Evolutionary conservation across 2,329 filamentous ascomycete species (phyloP).

Genomic region (Xylaria sp.): DNA sequence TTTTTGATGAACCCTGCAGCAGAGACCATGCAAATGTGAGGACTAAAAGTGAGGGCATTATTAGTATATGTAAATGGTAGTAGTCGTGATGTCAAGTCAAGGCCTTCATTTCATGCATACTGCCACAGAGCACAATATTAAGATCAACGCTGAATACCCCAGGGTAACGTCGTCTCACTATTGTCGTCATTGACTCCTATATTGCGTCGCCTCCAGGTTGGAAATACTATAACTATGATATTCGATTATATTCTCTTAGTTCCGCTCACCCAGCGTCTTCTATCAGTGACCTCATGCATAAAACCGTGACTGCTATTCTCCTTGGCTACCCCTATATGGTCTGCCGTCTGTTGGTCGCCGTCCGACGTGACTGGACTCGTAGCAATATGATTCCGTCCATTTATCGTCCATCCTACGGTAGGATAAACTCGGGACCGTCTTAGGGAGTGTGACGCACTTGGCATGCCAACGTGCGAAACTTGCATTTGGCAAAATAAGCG

Average conservation of each 20-base stretch:
- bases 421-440: neutral
- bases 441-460: neutral
- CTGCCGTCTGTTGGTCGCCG: neutral
- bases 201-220: neutral
- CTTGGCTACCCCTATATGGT: too few relatives aligned
- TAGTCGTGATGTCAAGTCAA: neutral
- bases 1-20: neutral
- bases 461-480: neutral
- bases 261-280: neutral
- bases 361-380: neutral
- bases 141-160: neutral
- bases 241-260: neutral
- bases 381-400: neutral
- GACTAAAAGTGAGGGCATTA: neutral
- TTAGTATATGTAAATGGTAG: neutral
- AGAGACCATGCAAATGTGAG: neutral
- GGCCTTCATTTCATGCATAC: neutral
- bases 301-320: neutral
- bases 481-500: slow-evolving; percentile 8
- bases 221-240: neutral
- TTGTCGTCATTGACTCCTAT: neutral
- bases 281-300: neutral
- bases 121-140: neutral
- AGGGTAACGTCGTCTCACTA: neutral
- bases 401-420: neutral